Evolutionary conservation across 805 yeast species (phyloP), one percentile per base, ranked within the genome.

Genomic region (Starmera quercuum): DNA sequence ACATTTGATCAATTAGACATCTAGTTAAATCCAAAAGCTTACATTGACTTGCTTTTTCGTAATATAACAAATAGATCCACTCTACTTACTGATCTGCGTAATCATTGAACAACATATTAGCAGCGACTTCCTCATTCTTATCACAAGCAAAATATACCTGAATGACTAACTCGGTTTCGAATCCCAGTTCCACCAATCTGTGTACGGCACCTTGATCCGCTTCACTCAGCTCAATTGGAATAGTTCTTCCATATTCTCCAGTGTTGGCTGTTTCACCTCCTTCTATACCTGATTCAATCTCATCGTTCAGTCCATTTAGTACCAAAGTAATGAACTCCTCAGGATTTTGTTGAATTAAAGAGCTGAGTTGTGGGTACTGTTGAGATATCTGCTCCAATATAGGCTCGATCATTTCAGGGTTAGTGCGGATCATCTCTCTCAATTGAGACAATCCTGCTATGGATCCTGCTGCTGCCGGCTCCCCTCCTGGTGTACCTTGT

Each of bases 81-180:
- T n/a, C 17, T n/a, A 3, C 13, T 21, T 21, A 31, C 26, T 39
- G 47, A 33, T 61, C 63, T 31, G 63, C 63, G 34, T 71, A 73
- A 40, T 73, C 80, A 51, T 70, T 72, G 52, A 92, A 83, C 47
- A 92, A 68, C 53, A 86, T 75, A 63, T 92, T 92, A 16, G 97
- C 98, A 28, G 98, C 87, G 50, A 85, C 73, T 65, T 90, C 96
- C 64, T 92, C 98, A 61, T 92, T 86, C 64, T 87, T 90, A 53
- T 92, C 98, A 61, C 98, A 92, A 27, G 97, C 97, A 71, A 92
- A 79, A 64, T 85, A 92, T 20, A 94, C 95, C 64, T 88, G 95
- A 40, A 87, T 75, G 29, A 84, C 98, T 37, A 82, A 65, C 46
- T 79, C 71, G 46, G 95, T 74, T 45, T 86, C 95, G 51, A 92